phyloP scores from a whole-genome alignment of 108 stramenopile genomes.

The Pseudonitzschia multistriata region DNA sequence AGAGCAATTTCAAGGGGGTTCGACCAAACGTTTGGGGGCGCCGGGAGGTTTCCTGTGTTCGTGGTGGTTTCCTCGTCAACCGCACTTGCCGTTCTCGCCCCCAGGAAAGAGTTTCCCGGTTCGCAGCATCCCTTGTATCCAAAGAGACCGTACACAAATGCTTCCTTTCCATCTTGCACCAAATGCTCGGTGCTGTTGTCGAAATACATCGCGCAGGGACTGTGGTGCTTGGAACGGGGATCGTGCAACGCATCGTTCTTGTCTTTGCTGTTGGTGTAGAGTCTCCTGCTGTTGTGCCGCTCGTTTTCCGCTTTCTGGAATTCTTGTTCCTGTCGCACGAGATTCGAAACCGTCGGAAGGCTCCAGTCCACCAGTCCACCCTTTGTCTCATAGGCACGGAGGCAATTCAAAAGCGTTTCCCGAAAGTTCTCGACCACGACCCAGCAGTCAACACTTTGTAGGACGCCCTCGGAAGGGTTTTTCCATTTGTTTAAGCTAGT shows the following conservation, averaged over 20 bases:
- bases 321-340: no score
- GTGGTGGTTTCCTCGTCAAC: no score
- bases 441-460: constrained; percentile 1
- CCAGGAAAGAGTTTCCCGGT: no score
- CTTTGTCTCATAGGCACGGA: neutral
- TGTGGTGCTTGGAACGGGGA: constrained; percentile 1
- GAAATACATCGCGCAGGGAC: neutral
- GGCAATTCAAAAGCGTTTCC: neutral
- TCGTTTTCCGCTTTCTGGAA: no score
- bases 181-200: no score
- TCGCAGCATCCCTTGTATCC: no score
- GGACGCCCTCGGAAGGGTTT: neutral
- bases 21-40: no score
- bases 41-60: no score
- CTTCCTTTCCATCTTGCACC: no score
- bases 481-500: neutral
- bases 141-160: no score
- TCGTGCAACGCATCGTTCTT: neutral
- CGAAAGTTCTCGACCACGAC: constrained; percentile 4
- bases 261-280: neutral
- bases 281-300: neutral
- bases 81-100: no score
- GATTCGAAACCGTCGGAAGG: neutral
- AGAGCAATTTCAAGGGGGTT: no score
- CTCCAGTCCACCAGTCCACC: constrained; percentile 1